phyloP scores from a whole-genome alignment of 2,329 filamentous ascomycete genomes.

The Claviceps humidiphila region DNA sequence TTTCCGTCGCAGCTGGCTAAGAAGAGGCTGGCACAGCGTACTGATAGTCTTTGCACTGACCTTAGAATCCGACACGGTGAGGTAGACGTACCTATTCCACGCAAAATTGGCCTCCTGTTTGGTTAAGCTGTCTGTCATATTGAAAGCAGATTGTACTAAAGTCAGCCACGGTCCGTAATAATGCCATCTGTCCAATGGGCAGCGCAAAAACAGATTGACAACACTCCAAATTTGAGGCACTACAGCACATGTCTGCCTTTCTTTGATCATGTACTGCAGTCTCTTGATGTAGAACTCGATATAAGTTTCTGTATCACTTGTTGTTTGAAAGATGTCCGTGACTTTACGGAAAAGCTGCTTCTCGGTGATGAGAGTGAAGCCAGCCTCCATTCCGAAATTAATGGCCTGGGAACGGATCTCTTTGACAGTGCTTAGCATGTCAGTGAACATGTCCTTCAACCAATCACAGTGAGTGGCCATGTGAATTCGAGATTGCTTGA shows the following conservation, averaged over 20 bases:
- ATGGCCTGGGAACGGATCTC: slow-evolving; percentile 69
- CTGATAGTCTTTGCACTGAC: slow-evolving; percentile 27
- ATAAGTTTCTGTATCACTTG: slow-evolving; percentile 43
- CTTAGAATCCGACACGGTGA: slow-evolving; percentile 50
- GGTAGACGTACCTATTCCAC: slow-evolving; percentile 75
- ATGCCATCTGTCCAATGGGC: slow-evolving; percentile 54
- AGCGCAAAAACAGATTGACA: slow-evolving; percentile 64
- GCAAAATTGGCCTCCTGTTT: slow-evolving; percentile 69
- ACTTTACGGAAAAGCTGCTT: slow-evolving; percentile 53
- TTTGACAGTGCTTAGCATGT: slow-evolving; percentile 65
- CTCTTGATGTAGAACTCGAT: slow-evolving; percentile 55
- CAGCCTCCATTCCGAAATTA: slow-evolving; percentile 56
- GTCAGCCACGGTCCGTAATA: slow-evolving; percentile 62
- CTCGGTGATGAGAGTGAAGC: slow-evolving; percentile 56
- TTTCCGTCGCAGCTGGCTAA: slow-evolving; percentile 55
- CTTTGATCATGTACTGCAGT: slow-evolving; percentile 55
- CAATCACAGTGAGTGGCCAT: slow-evolving; percentile 67
- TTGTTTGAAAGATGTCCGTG: slow-evolving; percentile 45
- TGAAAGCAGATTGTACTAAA: slow-evolving; percentile 74
- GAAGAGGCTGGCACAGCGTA: slow-evolving; percentile 52
- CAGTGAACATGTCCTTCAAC: slow-evolving; percentile 69
- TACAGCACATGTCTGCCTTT: slow-evolving; percentile 34
- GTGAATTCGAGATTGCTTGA: slow-evolving; percentile 54
- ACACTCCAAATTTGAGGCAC: slow-evolving; percentile 87
- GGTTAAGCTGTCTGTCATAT: slow-evolving; percentile 56